Conservation (phyloP, 306 rosid genomes). For the Gynostemma pentaphyllum region DNA sequence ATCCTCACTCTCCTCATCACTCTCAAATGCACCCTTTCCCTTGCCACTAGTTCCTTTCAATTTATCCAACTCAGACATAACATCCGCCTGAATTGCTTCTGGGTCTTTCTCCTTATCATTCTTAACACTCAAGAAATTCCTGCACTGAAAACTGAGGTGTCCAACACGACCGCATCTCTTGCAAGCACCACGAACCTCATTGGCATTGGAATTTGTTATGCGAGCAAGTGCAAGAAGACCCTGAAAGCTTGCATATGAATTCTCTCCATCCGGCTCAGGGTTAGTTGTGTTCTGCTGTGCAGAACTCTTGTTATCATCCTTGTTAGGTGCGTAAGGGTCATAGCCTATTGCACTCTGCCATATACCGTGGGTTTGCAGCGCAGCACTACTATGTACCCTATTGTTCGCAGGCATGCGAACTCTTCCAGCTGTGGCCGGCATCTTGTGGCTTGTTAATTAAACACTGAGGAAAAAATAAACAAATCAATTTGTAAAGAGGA, state of each 20-base stretch:
- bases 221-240: conserved; percentile 93
- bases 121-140: conserved; percentile 69
- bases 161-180: conserved; percentile 95
- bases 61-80: conserved; percentile 45
- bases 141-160: conserved; percentile 80
- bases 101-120: conserved; percentile 63
- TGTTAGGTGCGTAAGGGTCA: conserved; percentile 87
- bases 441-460: conserved; percentile 32
- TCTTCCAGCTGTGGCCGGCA: conserved; percentile 96
- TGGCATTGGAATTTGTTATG: conserved; percentile 62
- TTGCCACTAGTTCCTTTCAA: conserved; percentile 44
- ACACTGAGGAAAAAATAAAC: conserved; percentile 9
- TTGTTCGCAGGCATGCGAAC: conserved; percentile 99
- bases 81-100: conserved; percentile 38
- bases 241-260: conserved; percentile 85
- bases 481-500: neutral
- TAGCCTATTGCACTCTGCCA: conserved; percentile 98
- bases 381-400: conserved; percentile 94
- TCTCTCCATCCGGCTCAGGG: conserved; percentile 67
- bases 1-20: conserved; percentile 54
- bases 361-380: conserved; percentile 92
- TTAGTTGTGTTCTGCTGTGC: conserved; percentile 25
- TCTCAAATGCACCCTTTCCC: conserved; percentile 30
- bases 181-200: conserved; percentile 78
- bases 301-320: conserved; percentile 52